Base-by-base conservation (phyloP, 768 basidiomycete genomes). In the Amanita inopinata region DNA sequence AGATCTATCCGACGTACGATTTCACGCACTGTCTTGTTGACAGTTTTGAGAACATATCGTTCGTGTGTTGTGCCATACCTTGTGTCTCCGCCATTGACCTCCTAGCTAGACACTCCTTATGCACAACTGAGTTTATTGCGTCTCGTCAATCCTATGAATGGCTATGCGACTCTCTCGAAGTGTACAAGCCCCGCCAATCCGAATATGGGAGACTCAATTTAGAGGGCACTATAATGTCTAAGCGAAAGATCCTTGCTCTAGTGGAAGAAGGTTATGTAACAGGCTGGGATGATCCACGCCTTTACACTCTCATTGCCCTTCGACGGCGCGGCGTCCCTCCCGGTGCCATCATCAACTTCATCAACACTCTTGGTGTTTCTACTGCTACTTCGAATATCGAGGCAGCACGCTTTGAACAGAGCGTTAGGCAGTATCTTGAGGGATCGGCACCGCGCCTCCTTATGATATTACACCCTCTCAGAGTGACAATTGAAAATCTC, bases 1-100 rank as follows among this genome's bases (percentile, higher is more conserved):
- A 76, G 56, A 90, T 99, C 47, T 99, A 99, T 61, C 94, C 94
- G 2, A 97, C 93, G 0, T 99, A 99, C 58, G 96, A 99, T 59
- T 98, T 94, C 60, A 96, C 96, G 0, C 96, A 99, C 66, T 98
- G 96, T 63, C 65, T 99, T 40, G 87, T 89, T 42, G 96, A 99
- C 74, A 97, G 93, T 55, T 85, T 99, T 57, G 96, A 99, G 61
- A 96, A 98, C 59, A 97, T 99, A 49, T 89, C 93, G 96, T 97
- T 55, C 60, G 93, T 78, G n/a, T 6, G n/a, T 22, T 9, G 6
- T 42, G 11, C 23, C 11, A n/a, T 12, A 8, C 22, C 6, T 10
- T 12, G 24, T 17, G 11, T 11, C 14, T 38, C n/a, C 14, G 4
- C 33, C 39, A 14, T 48, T 40, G 12, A 34, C 39, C 17, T 11